A percentile compares a stretch with the other conserved stretches of the same genome.
These are phyloP conservation scores for Aspergillus pseudoviridinutans DNA, from an alignment of 2,329 filamentous ascomycete genomes.

Conservation along the genomic window DNA sequence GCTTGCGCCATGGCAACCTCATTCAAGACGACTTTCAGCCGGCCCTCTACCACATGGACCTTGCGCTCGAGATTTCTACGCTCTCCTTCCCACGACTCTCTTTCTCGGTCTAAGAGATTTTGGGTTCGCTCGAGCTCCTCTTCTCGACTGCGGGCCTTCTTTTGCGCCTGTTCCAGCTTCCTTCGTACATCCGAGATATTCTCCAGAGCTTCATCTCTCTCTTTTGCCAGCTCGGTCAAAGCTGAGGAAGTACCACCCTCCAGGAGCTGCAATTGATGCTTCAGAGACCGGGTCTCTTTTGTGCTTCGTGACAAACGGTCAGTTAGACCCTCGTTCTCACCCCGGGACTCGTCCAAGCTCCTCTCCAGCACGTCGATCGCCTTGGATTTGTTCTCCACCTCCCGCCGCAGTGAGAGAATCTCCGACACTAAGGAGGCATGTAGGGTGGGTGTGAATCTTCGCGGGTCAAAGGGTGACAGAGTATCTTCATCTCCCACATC, in stretches of 20 bases:
- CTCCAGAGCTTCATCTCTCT: constrained; percentile 80
- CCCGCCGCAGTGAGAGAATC: constrained; percentile 79
- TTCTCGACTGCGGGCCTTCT: constrained; percentile 72
- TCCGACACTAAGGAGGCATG: constrained; percentile 94
- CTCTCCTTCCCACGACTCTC: constrained; percentile 78
- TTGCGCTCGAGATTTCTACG: constrained; percentile 77
- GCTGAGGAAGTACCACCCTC: constrained; percentile 87
- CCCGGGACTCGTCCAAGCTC: constrained; percentile 64
- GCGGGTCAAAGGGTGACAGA: constrained; percentile 75
- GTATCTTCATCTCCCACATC: constrained; percentile 54
- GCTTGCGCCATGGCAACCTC: constrained; percentile 60
- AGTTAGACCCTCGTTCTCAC: constrained; percentile 70
- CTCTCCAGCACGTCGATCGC: constrained; percentile 82
- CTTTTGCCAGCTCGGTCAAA: constrained; percentile 74
- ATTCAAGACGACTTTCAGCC: constrained; percentile 77
- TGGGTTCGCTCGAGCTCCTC: constrained; percentile 77
- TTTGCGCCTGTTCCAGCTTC: constrained; percentile 73
- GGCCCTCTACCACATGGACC: constrained; percentile 82
- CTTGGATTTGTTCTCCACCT: constrained; percentile 84
- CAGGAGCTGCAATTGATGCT: constrained; percentile 78
- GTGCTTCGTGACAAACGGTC: constrained; percentile 58
- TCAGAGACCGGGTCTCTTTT: constrained; percentile 75
- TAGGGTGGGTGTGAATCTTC: constrained; percentile 89
- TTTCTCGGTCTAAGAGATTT: constrained; percentile 77
- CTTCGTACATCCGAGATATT: constrained; percentile 67